Evolutionary conservation across 176 grass and related monocot genomes (phyloP).

Genomic region (maize (Zea mays)): DNA sequence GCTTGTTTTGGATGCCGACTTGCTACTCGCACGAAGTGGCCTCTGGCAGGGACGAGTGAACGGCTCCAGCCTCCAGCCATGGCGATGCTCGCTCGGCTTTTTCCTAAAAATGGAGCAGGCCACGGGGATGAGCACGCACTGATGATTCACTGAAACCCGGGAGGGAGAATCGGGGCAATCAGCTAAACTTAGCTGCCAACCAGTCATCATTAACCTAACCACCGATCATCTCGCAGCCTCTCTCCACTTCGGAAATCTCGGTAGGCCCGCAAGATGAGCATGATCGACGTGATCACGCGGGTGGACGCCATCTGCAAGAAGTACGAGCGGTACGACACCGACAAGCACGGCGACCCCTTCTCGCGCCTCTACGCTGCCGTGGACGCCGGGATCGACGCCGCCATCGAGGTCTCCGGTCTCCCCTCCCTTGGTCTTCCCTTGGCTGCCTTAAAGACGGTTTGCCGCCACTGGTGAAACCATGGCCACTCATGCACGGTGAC

Average conservation of each 20-base stretch:
- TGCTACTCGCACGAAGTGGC: background rate
- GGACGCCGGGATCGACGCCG: slow-evolving; percentile 65
- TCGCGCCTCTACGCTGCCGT: slow-evolving; percentile 67
- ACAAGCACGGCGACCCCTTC: slow-evolving; percentile 76
- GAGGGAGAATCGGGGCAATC: background rate
- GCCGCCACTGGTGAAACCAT: background rate
- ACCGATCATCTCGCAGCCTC: background rate
- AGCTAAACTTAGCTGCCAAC: background rate
- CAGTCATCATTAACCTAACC: background rate
- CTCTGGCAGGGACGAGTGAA: background rate
- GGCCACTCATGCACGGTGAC: background rate
- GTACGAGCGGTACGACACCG: slow-evolving; percentile 84
- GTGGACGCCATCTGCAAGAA: slow-evolving; percentile 94
- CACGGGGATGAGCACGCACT: background rate
- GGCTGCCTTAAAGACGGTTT: background rate
- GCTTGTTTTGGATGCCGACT: background rate
- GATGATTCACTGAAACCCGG: background rate
- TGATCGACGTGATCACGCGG: slow-evolving; percentile 75
- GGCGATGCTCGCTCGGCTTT: background rate
- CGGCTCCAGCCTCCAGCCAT: background rate
- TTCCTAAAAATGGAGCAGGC: background rate
- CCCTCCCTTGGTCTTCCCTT: background rate
- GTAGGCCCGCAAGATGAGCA: slow-evolving; percentile 49
- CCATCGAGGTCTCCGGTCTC: slow-evolving; percentile 62
- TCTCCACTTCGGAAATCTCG: background rate